Conservation (phyloP, 2,329 filamentous ascomycete genomes). For the Gliomastix tumulicola region DNA sequence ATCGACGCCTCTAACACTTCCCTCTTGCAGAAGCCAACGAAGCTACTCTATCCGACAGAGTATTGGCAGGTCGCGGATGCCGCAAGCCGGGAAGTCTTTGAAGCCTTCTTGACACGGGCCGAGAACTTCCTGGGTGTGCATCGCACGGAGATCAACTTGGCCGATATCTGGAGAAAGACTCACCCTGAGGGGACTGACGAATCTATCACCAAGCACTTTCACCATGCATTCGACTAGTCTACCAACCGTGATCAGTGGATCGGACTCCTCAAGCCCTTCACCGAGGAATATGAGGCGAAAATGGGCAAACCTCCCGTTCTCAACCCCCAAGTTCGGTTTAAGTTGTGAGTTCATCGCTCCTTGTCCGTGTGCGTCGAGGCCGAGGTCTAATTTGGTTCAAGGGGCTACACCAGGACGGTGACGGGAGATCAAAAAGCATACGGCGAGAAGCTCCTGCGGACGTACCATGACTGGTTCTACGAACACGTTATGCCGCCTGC, state of each 20-base stretch:
- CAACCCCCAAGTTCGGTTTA: background rate
- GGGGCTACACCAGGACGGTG: background rate
- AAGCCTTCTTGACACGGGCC: background rate
- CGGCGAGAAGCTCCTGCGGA: background rate
- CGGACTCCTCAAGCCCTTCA: background rate
- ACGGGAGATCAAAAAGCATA: background rate
- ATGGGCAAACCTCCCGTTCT: background rate
- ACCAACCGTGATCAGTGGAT: background rate
- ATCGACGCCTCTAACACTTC: too few relatives aligned
- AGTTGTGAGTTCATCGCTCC: background rate
- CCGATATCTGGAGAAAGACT: background rate
- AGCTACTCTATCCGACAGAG: background rate
- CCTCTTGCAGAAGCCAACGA: background rate
- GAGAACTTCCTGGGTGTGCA: background rate
- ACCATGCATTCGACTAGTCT: background rate
- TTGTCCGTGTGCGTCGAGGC: too few relatives aligned
- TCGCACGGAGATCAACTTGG: background rate
- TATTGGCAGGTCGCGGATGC: background rate
- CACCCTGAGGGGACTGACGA: background rate
- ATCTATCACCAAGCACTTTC: background rate
- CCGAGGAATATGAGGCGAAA: background rate
- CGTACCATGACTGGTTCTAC: background rate
- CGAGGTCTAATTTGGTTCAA: too few relatives aligned
- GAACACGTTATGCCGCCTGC: background rate
- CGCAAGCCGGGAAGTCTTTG: background rate